Percentiles rank a stretch among this genome's conserved stretches.
Conservation (phyloP, 148 eudicot species). For the Camellia lanceoleosa region DNA sequence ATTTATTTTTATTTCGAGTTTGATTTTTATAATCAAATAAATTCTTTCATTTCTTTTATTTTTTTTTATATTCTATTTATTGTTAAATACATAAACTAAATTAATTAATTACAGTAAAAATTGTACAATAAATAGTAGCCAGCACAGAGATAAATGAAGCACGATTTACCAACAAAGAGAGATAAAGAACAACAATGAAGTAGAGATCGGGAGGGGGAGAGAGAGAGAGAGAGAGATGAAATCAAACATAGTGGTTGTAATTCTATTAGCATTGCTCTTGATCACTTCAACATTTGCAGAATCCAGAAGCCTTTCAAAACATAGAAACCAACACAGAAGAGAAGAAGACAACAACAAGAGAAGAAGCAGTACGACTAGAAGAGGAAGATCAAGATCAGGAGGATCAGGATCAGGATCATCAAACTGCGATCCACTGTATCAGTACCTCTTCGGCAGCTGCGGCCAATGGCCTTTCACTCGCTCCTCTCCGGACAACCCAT, state of each 20-base stretch:
- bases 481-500: constrained; percentile 34
- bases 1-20: too few relatives aligned
- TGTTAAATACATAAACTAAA: too few relatives aligned
- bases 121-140: too few relatives aligned
- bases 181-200: neutral
- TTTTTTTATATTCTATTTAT: too few relatives aligned
- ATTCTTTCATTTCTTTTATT: too few relatives aligned
- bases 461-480: constrained; percentile 37
- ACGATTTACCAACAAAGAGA: neutral
- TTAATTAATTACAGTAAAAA: too few relatives aligned
- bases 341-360: constrained; percentile 7
- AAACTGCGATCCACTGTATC: constrained; percentile 30
- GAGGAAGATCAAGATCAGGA: constrained; percentile 6
- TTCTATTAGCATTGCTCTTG: constrained; percentile 18
- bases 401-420: constrained; percentile 21
- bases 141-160: neutral
- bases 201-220: neutral
- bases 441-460: constrained; percentile 28
- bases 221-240: constrained; percentile 8
- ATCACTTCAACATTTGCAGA: constrained; percentile 13
- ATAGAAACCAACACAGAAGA: neutral
- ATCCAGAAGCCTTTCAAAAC: neutral
- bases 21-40: too few relatives aligned
- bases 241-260: neutral
- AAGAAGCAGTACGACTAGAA: constrained; percentile 10